phyloP scores from a whole-genome alignment of 305 asterid genomes.

The Fraxinus angustifolia region DNA sequence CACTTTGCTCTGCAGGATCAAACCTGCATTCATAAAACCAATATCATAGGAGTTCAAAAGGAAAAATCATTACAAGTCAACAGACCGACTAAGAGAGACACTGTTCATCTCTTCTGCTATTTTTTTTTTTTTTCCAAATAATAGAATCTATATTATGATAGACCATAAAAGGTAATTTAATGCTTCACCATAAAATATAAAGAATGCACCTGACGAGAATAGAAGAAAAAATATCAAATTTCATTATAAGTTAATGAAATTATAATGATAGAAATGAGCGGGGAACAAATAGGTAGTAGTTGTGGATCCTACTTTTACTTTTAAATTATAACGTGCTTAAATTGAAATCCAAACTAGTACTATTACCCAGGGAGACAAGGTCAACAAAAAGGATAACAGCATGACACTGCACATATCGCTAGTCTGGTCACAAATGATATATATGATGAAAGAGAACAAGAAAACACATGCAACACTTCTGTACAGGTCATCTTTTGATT shows the following conservation, averaged over 20 bases:
- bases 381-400: not conserved
- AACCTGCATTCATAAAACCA: constrained; percentile 44
- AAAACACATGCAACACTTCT: not conserved
- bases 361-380: not conserved
- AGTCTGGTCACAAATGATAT: not conserved
- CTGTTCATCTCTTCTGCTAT: not conserved
- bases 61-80: not conserved
- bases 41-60: constrained; percentile 9
- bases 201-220: not conserved
- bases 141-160: not conserved
- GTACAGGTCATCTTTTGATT: not conserved
- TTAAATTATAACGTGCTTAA: not conserved
- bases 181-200: not conserved
- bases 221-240: not conserved
- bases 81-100: not conserved
- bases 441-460: not conserved
- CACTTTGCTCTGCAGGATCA: constrained; percentile 95
- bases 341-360: not conserved
- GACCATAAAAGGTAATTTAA: not conserved
- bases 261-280: not conserved
- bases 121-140: not conserved
- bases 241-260: not conserved
- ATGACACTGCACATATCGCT: not conserved
- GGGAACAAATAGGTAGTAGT: not conserved
- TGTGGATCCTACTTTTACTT: not conserved